Base-by-base conservation (phyloP, 176 grass and related monocot species). In the Eleusine indica region DNA sequence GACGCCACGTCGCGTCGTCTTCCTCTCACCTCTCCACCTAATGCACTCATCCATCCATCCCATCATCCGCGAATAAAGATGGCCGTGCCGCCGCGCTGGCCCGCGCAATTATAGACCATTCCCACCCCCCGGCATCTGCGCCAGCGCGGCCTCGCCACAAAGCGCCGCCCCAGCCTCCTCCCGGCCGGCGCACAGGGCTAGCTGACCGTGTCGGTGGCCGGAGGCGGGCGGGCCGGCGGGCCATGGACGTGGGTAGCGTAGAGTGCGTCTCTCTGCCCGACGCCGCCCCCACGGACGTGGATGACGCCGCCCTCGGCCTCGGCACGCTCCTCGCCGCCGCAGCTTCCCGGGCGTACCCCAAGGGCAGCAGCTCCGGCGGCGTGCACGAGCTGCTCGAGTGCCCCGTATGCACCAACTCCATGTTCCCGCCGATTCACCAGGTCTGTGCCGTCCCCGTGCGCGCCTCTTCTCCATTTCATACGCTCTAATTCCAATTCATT, bases 381-480 rank as follows among this genome's bases (percentile, higher is more conserved):
- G 96, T 98, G 58, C 96, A 94, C 73, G 93, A 98, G 82, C 86
- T 98, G 87, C 93, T 98, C 70, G 93, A 98, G 83, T 98, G 96
- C 85, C 96, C 96, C 73, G 93, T 98, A 40, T 98, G 96, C 88
- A 95, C 93, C 85, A 94, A 95, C 76, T 98, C 93, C 82, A 98
- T 98, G 96, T 98, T 92, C 85, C 93, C 96, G 37, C 93, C 93
- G 44, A 98, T 95, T 87, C 89, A 98, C 85, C 97, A 99, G 93
- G 97, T 99, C 32, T 10, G 78, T 3, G 11, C 25, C 3, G 16
- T 29, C 6, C 41, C 0, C 7, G 32, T 35, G 32, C 42, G 42
- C 49, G 2, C 8, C 48, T 16, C 2, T 15, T 51, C 13, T 52
- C 14, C 49, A 10, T 52, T 54, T 3, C 52, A 10, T 9, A 46